A percentile compares a stretch with the other conserved stretches of the same genome.
Conservation (phyloP, 495 filamentous ascomycete genomes). For the Delitschia confertaspora region DNA sequence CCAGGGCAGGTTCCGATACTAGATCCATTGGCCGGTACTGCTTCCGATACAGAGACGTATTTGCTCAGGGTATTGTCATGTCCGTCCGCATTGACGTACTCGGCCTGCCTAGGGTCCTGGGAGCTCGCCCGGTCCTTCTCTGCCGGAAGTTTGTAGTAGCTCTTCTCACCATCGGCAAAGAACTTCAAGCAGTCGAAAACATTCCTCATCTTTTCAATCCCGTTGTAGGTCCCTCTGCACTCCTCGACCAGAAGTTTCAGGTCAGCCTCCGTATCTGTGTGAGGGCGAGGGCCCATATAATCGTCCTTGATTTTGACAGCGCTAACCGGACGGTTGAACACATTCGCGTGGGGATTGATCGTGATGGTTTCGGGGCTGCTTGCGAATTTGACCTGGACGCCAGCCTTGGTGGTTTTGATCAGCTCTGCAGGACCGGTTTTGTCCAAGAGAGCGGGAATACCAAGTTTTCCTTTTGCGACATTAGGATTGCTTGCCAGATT, state of each 20-base stretch:
- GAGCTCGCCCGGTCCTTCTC: constrained; percentile 33
- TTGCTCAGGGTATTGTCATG: constrained; percentile 35
- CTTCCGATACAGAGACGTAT: constrained; percentile 31
- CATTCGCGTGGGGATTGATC: constrained; percentile 41
- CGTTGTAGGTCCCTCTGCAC: constrained; percentile 42
- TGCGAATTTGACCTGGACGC: constrained; percentile 30
- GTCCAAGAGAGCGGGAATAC: constrained; percentile 30
- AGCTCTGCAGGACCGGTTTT: constrained; percentile 29
- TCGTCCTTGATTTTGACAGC: constrained; percentile 43
- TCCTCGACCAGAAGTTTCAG: constrained; percentile 42
- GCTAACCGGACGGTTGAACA: constrained; percentile 41
- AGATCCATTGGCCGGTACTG: constrained; percentile 28
- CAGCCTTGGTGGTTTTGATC: constrained; percentile 31
- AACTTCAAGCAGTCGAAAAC: constrained; percentile 46
- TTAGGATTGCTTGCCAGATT: constrained; percentile 17
- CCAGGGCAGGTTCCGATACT: constrained; percentile 43
- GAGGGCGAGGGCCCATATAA: constrained; percentile 42
- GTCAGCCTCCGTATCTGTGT: constrained; percentile 46
- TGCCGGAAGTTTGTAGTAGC: constrained; percentile 42
- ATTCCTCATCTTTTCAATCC: constrained; percentile 47
- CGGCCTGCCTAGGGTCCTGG: constrained; percentile 37
- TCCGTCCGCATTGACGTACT: constrained; percentile 38
- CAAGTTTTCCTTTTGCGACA: constrained; percentile 25
- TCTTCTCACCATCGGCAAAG: constrained; percentile 38
- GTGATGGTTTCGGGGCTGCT: constrained; percentile 28